A percentile compares a stretch with the other conserved stretches of the same genome.
Conservation (phyloP, 1,284 basidiomycete genomes). For the Ceratobasidium sp. region DNA sequence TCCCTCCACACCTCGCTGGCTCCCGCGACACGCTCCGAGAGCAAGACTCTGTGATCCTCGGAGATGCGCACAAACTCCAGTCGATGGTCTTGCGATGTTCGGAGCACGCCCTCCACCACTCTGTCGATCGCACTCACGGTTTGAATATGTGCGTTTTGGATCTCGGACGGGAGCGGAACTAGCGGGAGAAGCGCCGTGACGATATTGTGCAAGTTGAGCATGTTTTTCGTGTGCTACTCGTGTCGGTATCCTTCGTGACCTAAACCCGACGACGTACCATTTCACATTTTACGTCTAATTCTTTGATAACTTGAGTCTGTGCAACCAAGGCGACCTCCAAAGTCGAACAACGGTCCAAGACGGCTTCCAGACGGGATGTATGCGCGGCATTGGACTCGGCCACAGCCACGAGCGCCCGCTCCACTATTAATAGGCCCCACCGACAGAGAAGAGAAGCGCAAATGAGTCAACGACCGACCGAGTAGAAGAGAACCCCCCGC, state of each 20-base stretch:
- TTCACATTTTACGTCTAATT: slow-evolving; percentile 1
- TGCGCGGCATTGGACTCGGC: slow-evolving; percentile 16
- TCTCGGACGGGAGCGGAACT: slow-evolving; percentile 13
- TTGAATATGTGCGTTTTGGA: slow-evolving; percentile 6
- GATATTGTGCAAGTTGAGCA: background rate
- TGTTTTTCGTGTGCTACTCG: background rate
- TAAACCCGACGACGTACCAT: background rate
- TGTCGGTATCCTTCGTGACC: too few species aligned
- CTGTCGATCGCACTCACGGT: background rate
- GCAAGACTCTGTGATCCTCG: slow-evolving; percentile 3
- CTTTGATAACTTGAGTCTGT: background rate
- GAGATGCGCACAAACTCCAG: background rate
- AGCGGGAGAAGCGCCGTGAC: slow-evolving; percentile 12
- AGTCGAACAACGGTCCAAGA: background rate
- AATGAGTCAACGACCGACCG: background rate
- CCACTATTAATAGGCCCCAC: background rate
- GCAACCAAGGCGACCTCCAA: slow-evolving; percentile 15
- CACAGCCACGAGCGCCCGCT: background rate
- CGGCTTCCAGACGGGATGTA: slow-evolving; percentile 23
- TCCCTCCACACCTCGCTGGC: background rate
- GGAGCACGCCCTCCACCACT: background rate
- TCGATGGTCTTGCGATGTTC: background rate
- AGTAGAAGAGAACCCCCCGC: background rate
- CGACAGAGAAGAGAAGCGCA: background rate
- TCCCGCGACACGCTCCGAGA: too few species aligned